Percentiles rank a stretch among this genome's conserved stretches.
Conservation (phyloP, 306 rosid genomes). For the Cicer bijugum region DNA sequence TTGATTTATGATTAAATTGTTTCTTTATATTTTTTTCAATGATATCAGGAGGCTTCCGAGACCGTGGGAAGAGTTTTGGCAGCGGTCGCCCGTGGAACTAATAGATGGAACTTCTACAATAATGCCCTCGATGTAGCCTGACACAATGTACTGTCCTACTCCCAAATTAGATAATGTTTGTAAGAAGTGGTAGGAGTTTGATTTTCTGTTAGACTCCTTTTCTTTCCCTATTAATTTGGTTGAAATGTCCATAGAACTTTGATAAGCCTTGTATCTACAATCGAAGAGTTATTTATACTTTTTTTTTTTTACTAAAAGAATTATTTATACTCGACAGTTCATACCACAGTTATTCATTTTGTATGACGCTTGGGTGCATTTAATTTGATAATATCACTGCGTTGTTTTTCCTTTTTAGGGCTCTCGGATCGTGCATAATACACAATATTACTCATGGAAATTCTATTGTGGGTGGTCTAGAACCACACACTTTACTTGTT, state of each 20-base stretch:
- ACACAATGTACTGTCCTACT: slow-evolving; percentile 35
- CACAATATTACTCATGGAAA: too few species aligned
- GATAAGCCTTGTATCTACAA: slow-evolving; percentile 37
- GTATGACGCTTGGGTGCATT: neutral
- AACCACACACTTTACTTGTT: too few species aligned
- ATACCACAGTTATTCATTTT: slow-evolving; percentile 36
- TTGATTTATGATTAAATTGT: slow-evolving; percentile 4
- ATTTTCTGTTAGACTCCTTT: slow-evolving; percentile 26
- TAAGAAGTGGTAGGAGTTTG: slow-evolving; percentile 48
- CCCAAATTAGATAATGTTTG: slow-evolving; percentile 40
- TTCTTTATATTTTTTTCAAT: slow-evolving; percentile 1
- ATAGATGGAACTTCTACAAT: slow-evolving; percentile 38
- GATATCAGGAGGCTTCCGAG: slow-evolving; percentile 71
- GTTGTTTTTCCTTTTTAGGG: neutral
- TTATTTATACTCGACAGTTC: slow-evolving; percentile 43
- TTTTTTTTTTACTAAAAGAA: neutral
- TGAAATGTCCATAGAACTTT: slow-evolving; percentile 42
- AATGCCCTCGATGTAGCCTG: slow-evolving; percentile 13
- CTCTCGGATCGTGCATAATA: neutral
- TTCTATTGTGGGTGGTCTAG: too few species aligned
- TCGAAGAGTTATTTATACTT: slow-evolving; percentile 41
- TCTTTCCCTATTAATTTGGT: slow-evolving; percentile 1
- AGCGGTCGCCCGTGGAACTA: slow-evolving; percentile 72
- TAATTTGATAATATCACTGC: slow-evolving; percentile 3
- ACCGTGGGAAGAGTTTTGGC: slow-evolving; percentile 68